Evolutionary conservation across 345 rosid species (phyloP).

Genomic region (Gossypioides kirkii): DNA sequence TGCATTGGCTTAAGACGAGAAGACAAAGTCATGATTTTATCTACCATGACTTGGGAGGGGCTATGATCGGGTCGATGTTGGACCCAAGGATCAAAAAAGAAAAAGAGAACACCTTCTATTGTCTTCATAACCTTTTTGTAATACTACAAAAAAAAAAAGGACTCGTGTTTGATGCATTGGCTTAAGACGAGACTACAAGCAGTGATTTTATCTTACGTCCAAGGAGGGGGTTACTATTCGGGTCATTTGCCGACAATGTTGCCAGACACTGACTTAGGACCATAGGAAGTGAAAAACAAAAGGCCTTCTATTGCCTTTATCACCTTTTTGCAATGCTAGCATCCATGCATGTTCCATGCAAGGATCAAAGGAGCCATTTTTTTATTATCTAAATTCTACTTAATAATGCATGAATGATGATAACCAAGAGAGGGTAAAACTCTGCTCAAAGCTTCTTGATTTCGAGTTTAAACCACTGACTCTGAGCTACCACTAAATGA

Average conservation of each 20-base stretch:
- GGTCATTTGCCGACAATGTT: background rate
- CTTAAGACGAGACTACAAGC: background rate
- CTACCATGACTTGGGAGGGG: background rate
- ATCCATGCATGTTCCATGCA: background rate
- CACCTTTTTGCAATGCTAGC: background rate
- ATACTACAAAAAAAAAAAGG: background rate
- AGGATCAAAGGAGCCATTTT: background rate
- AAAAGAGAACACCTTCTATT: background rate
- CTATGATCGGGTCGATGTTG: background rate
- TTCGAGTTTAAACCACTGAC: background rate
- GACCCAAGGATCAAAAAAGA: background rate
- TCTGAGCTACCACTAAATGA: background rate
- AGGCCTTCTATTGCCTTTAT: background rate
- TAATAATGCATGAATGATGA: background rate
- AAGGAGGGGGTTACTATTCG: background rate
- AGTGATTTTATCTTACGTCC: background rate
- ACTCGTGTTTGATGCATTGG: background rate
- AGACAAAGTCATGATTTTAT: background rate
- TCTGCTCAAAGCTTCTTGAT: background rate
- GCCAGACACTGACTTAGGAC: background rate
- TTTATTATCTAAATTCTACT: background rate
- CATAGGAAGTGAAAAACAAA: too few relatives aligned
- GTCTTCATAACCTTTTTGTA: background rate
- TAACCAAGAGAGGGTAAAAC: background rate
- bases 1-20: background rate